Base-by-base conservation (phyloP, 2,329 filamentous ascomycete genomes). In the Geosmithia putterillii region DNA sequence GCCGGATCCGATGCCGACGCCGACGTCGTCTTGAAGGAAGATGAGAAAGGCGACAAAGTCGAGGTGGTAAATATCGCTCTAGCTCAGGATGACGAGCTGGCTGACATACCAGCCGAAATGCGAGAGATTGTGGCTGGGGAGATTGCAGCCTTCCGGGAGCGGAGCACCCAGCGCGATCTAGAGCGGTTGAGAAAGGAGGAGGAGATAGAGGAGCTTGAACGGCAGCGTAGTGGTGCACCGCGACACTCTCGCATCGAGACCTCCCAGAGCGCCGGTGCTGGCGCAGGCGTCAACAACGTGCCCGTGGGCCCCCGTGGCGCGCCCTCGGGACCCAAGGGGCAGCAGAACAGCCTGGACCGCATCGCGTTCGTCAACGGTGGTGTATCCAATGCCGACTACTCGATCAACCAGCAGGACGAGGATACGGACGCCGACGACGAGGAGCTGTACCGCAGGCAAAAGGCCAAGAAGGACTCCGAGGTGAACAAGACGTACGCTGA, bases 91-190 rank as follows among this genome's bases (percentile, higher is more conserved):
- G 94, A 98, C 56, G 92, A 98, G 56, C 71, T 98, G 23, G 83
- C 89, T 18, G 92, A 98, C 54, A 95, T 98, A 40, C 92, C 92
- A 0, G 83, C 86, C 1, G 92, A 96, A 58, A 94, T 95, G 87
- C 81, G 92, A 20, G 92, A 94, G 58, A 89, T 87, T 0, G 92
- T 98, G 15, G 86, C 92, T 0, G 83, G 83, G 45, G 94, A 98
- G 59, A 98, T 98, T 54, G 81, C 87, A 0, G 86, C 89, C 0
- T 98, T 98, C 68, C 76, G 92, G 50, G 92, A 98, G 51, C 76
- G 90, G 18, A 95, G 90, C 52, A 95, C 81, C 46, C 79, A 84
- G 47, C 76, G 90, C 35, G 92, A 98, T 57, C 67, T 94, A 56
- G 92, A 98, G 61, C 83, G 92, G 3, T 66, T 95, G 32, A 81